Evolutionary conservation across 768 basidiomycete genomes (phyloP), one percentile per base, ranked within the genome.

Genomic region (Mycena galericulata): DNA sequence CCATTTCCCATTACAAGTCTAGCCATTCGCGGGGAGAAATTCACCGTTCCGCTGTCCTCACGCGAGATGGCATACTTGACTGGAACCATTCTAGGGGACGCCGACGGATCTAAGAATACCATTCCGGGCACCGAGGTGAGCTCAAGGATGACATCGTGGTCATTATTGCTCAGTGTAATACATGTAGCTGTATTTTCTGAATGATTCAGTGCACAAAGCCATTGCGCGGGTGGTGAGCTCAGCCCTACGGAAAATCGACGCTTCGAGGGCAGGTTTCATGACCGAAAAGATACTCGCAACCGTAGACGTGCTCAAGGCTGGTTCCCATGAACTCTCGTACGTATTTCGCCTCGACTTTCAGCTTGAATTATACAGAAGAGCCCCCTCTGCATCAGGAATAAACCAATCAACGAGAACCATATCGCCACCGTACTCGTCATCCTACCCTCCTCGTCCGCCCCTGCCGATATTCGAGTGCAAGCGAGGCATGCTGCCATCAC

Each of bases 271-370:
- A 36, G 8, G 1, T 3, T 8, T 22, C 11, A 0, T 4, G 8
- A 0, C 2, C 9, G 30, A 7, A 10, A 8, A 4, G 22, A 24
- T n/a, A 9, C 53, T 67, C 27, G 41, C 0, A 34, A 14, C 15
- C 14, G 22, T 65, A 10, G 54, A 56, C 22, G 29, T 68, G 0
- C 58, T 62, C 1, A 57, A 49, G 24, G 40, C 36, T 2, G 67
- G 67, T 6, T 40, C 27, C 27, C 67, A 62, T n/a, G 10, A 27
- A n/a, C 60, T 68, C 36, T 11, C 27, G 67, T 68, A 22, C 30
- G 67, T 51, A 30, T 36, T 1, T 4, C 24, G 14, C 29, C 6
- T n/a, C 20, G 18, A 7, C 17, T 41, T 1, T 14, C 27, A 6
- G 22, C 15, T 29, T 36, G 61, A 50, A 24, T 24, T 8, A 10